Percentiles rank a stretch among this genome's conserved stretches.
These are phyloP conservation scores for Globisporangium perplexum DNA, from an alignment of 352 stramenopile genomes.

Conservation along the genomic window DNA sequence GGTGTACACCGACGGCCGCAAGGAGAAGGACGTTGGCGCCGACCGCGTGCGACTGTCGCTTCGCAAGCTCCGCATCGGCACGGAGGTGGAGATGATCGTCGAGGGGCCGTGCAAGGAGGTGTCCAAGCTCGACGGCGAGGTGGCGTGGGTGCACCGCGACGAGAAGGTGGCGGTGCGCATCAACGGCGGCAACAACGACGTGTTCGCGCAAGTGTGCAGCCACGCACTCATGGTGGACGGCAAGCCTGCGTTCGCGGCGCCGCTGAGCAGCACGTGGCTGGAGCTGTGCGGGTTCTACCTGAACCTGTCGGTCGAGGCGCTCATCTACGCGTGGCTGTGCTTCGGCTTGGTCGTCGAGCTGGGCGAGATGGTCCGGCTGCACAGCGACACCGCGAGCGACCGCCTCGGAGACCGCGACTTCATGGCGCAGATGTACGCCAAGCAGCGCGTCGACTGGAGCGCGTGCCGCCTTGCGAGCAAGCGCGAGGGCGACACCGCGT, in stretches of 20 bases:
- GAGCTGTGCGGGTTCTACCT: slow-evolving; percentile 52
- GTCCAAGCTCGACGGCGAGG: slow-evolving; percentile 59
- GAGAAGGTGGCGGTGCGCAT: slow-evolving; percentile 61
- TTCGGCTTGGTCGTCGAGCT: slow-evolving; percentile 57
- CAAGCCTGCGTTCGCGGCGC: slow-evolving; percentile 51
- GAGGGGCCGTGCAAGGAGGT: slow-evolving; percentile 69
- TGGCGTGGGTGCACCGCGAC: slow-evolving; percentile 67
- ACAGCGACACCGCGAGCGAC: slow-evolving; percentile 21
- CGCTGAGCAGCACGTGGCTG: slow-evolving; percentile 57
- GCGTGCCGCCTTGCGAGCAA: slow-evolving; percentile 12
- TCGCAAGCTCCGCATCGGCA: slow-evolving; percentile 47
- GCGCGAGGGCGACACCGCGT: slow-evolving; percentile 10
- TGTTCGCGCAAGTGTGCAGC: slow-evolving; percentile 60
- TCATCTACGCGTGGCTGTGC: slow-evolving; percentile 55
- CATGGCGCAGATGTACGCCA: slow-evolving; percentile 31
- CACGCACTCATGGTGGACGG: slow-evolving; percentile 62
- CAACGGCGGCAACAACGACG: slow-evolving; percentile 56
- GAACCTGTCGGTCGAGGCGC: slow-evolving; percentile 35
- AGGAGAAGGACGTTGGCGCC: slow-evolving; percentile 45
- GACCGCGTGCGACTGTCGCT: slow-evolving; percentile 53
- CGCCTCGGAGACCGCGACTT: slow-evolving; percentile 18
- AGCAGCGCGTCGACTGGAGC: slow-evolving; percentile 21
- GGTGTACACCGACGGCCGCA: slow-evolving; percentile 46
- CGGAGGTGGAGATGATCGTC: slow-evolving; percentile 69
- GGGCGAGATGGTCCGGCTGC: slow-evolving; percentile 38